Evolutionary conservation across 148 eudicot species (phyloP).

Genomic region (Vaccinium vitisidaea): DNA sequence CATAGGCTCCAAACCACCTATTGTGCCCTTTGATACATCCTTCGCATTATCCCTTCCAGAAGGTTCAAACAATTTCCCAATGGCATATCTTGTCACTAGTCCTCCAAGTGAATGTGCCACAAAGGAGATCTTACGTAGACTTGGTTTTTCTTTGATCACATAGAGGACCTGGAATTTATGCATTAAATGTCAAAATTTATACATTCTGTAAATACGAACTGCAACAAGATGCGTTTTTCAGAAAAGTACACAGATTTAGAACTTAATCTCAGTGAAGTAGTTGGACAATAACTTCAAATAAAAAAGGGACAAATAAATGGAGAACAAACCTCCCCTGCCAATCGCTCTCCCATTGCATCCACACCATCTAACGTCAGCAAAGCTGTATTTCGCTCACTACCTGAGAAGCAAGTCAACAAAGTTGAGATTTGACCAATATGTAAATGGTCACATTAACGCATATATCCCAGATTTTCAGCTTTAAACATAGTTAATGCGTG

Average conservation of each 20-base stretch:
- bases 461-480: background rate
- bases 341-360: conserved; percentile 92
- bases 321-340: conserved; percentile 78
- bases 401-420: conserved; percentile 35
- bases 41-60: conserved; percentile 22
- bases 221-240: conserved; percentile 8
- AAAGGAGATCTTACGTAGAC: conserved; percentile 74
- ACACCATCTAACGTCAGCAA: conserved; percentile 81
- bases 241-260: background rate
- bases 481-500: background rate
- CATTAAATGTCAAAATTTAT: conserved; percentile 15
- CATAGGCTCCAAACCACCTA: conserved; percentile 79
- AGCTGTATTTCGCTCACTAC: conserved; percentile 77
- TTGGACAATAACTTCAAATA: background rate
- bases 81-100: conserved; percentile 89
- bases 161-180: conserved; percentile 67
- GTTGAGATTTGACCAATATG: background rate
- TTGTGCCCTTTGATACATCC: conserved; percentile 53
- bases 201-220: conserved; percentile 13
- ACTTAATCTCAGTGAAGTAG: background rate
- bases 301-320: background rate
- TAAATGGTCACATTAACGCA: background rate
- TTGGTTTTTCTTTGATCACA: conserved; percentile 57
- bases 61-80: conserved; percentile 69
- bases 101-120: conserved; percentile 98